Conservation (phyloP, 202 grass and related monocot genomes). For the Digitaria exilis region DNA sequence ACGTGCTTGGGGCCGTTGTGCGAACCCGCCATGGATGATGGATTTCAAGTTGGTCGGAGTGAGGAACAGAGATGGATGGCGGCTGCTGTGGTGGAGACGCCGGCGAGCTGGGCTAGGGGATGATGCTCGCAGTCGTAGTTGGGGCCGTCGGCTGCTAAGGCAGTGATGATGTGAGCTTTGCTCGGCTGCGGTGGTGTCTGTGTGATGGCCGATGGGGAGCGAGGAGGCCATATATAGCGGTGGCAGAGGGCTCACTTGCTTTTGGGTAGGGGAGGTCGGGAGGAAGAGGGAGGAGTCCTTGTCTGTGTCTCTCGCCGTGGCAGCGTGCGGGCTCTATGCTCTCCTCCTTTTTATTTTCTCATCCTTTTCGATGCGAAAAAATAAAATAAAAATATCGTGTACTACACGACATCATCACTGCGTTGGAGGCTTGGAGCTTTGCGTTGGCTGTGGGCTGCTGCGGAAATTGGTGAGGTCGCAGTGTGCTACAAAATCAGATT, state of each 20-base stretch:
- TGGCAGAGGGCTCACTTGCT: neutral
- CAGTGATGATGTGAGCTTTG: neutral
- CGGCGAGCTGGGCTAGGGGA: neutral
- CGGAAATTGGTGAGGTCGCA: neutral
- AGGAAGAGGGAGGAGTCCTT: neutral
- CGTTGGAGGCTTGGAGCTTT: neutral
- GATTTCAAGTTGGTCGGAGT: no score
- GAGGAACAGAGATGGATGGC: no score
- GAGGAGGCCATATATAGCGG: neutral
- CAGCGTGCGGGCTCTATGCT: neutral
- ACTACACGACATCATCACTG: neutral
- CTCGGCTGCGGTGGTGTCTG: neutral
- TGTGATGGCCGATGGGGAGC: neutral
- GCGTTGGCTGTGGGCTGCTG: neutral
- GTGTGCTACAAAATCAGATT: neutral
- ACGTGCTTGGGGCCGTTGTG: neutral
- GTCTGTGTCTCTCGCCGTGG: neutral
- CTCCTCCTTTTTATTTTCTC: no score
- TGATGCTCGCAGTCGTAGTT: accelerated
- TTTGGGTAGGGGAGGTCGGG: neutral
- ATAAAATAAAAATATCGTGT: neutral
- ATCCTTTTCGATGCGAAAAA: neutral
- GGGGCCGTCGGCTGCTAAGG: neutral
- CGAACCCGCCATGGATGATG: neutral
- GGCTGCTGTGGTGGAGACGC: neutral